Base-by-base conservation (phyloP, 768 basidiomycete genomes). In the Suillus tomentosus region DNA sequence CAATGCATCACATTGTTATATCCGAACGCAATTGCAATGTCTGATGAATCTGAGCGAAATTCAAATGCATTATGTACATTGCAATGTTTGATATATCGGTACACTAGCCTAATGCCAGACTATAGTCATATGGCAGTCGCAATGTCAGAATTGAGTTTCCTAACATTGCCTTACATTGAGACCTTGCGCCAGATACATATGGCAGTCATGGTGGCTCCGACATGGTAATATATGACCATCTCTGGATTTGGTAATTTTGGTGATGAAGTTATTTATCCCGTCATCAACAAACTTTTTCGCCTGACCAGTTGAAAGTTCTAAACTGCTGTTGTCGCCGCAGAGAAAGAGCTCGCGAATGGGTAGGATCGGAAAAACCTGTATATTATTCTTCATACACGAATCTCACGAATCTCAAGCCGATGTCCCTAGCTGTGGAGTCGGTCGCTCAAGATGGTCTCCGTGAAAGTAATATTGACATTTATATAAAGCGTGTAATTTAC, bases 271-370 rank as follows among this genome's bases (percentile, higher is more conserved):
- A 31, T 7, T 60, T 4, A 6, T 36, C 39, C 27, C 24, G 58
- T 10, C 50, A 40, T 51, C 48, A 14, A 48, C 47, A 22, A 48
- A 45, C 3, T 22, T 22, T 65, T 45, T 50, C 58, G 37, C 61
- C 47, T 71, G 95, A 50, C 93, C 1, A 31, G 31, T 31, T 31
- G 31, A 31, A 89, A 90, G 70, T 90, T 95, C 65, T 85, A 95
- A 84, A 95, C 92, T 60, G 80, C 84, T 50, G 85, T 88, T 65
- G 87, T 91, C 64, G 93, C 95, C 74, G 86, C 88, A 67, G 91
- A 92, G 85, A 93, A 84, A 78, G 54, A 50, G 62, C 39, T 15
- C 37, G 37, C 37, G 5, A 24, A 56, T 13, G 55, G 36, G n/a
- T 14, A 22, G 37, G n/a, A n/a, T n/a, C 10, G 10, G n/a, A 42